Evolutionary conservation across 495 filamentous ascomycete genomes (phyloP).

Genomic region (Aspergillus steynii): DNA sequence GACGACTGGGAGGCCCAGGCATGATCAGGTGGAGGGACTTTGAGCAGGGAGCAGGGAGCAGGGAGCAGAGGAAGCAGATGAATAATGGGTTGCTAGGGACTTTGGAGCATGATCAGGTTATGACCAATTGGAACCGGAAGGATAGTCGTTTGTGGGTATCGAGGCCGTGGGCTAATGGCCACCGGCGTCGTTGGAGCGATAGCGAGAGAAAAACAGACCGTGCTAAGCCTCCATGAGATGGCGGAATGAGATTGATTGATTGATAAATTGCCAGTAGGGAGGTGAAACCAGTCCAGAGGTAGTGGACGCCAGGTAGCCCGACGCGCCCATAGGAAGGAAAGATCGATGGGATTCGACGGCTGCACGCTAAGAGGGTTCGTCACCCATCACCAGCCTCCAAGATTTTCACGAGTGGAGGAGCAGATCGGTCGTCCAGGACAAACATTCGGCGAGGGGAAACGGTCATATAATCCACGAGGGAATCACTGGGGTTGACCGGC

Average conservation of each 20-base stretch:
- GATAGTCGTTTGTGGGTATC: not conserved
- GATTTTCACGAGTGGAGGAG: slow-evolving; percentile 12
- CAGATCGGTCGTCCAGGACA: not conserved
- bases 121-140: not conserved
- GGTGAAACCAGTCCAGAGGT: not conserved
- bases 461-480: slow-evolving; percentile 2
- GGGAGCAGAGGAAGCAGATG: slow-evolving; percentile 1
- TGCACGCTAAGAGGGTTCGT: slow-evolving; percentile 6
- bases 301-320: not conserved
- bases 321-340: slow-evolving; percentile 5
- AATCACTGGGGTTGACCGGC: not conserved
- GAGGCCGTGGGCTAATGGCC: not conserved
- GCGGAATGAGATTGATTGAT: not conserved
- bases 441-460: not conserved
- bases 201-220: not conserved
- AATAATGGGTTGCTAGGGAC: not conserved
- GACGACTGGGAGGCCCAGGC: not conserved
- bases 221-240: not conserved
- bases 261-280: not conserved
- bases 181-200: not conserved
- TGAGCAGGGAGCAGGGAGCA: not conserved
- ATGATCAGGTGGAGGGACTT: not conserved
- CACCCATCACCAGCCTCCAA: slow-evolving; percentile 13
- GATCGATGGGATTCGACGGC: slow-evolving; percentile 15
- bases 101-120: not conserved